Percentiles rank a stretch among this genome's conserved stretches.
Conservation (phyloP, 2,329 filamentous ascomycete genomes). For the Claviceps pazoutovae region DNA sequence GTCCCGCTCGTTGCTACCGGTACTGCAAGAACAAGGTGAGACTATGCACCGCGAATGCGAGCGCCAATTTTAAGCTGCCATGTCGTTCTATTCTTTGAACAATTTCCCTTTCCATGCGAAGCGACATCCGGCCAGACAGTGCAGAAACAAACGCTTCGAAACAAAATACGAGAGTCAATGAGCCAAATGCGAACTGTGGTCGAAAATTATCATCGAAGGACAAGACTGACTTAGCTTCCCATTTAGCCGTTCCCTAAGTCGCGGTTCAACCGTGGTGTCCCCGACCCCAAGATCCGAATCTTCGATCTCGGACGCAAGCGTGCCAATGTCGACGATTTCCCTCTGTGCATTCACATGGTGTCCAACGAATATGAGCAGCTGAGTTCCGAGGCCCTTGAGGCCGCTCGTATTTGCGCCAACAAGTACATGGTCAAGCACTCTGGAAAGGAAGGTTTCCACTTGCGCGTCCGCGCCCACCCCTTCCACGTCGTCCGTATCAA, state of each 20-base stretch:
- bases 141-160: neutral
- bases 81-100: neutral
- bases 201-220: neutral
- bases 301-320: slow-evolving; percentile 98
- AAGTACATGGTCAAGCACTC: slow-evolving; percentile 72
- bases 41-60: slow-evolving; percentile 12
- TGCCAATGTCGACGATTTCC: slow-evolving; percentile 98
- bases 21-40: slow-evolving; percentile 99
- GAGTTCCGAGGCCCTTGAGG: slow-evolving; percentile 98
- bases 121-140: neutral
- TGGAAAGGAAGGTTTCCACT: slow-evolving; percentile 63
- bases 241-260: slow-evolving; percentile 92
- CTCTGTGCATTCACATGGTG: slow-evolving; percentile 95
- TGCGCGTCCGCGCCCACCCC: slow-evolving; percentile 79
- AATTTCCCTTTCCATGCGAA: neutral
- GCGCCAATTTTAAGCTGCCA: neutral
- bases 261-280: slow-evolving; percentile 99
- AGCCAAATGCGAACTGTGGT: neutral
- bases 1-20: slow-evolving; percentile 98
- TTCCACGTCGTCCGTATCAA: slow-evolving; percentile 99
- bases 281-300: slow-evolving; percentile 77
- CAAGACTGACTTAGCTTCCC: slow-evolving; percentile 1
- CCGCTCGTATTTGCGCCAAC: slow-evolving; percentile 99
- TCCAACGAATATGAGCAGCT: slow-evolving; percentile 99
- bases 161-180: neutral